Evolutionary conservation across 208 protist genomes (phyloP).

Genomic region (Leptomonas seymouri): DNA sequence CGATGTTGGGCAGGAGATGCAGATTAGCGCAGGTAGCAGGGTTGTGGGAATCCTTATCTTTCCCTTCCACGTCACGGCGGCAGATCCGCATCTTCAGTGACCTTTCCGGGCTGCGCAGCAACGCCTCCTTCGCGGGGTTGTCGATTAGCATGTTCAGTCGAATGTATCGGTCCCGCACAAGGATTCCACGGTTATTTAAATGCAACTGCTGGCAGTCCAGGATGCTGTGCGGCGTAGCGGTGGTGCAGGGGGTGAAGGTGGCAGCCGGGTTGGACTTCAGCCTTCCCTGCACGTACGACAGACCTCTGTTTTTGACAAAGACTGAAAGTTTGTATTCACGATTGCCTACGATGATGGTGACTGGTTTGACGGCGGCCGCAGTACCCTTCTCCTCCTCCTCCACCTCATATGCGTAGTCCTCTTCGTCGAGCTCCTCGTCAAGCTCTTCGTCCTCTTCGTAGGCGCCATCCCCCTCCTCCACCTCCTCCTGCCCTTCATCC

Average conservation of each 20-base stretch:
- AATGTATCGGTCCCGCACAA: conserved; percentile 70
- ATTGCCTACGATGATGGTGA: conserved; percentile 39
- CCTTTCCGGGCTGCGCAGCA: conserved; percentile 51
- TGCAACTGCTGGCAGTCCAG: conserved; percentile 65
- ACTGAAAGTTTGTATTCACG: conserved; percentile 50
- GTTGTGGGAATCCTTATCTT: conserved; percentile 28
- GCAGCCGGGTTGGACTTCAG: conserved; percentile 59
- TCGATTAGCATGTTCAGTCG: conserved; percentile 78
- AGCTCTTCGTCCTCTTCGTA: conserved; percentile 35
- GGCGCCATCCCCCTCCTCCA: conserved; percentile 28
- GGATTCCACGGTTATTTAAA: conserved; percentile 62
- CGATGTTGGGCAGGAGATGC: conserved; percentile 65
- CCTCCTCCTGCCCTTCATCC: conserved; percentile 25
- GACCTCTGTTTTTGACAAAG: conserved; percentile 67
- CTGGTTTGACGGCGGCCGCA: neutral
- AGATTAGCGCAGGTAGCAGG: conserved; percentile 47
- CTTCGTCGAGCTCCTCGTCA: conserved; percentile 13
- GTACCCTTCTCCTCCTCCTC: conserved; percentile 16
- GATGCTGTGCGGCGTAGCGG: conserved; percentile 53
- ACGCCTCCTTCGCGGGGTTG: conserved; percentile 44
- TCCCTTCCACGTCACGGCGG: conserved; percentile 18
- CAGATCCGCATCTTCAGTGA: conserved; percentile 55
- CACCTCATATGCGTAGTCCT: conserved; percentile 40
- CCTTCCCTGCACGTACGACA: conserved; percentile 40
- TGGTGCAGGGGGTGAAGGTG: conserved; percentile 49